Base-by-base conservation (phyloP, 805 yeast genomes). In the Candida wancherniae region DNA sequence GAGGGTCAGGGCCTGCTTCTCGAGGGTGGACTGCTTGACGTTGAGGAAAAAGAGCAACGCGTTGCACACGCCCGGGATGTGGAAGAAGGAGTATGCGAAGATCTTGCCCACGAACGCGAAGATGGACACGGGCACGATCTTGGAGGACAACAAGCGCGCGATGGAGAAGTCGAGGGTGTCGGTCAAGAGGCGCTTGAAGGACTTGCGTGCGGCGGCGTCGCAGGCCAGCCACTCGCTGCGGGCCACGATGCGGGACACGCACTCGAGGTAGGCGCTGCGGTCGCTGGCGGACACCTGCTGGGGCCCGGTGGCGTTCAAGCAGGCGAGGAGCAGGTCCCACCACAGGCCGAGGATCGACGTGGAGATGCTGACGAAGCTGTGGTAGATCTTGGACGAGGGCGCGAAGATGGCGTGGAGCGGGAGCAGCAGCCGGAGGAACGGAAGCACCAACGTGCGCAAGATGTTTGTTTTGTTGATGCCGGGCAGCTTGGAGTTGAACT, bases 21-120 rank as follows among this genome's bases (percentile, higher is more conserved):
- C 69, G 33, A 71, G 60, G 6, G 67, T 53, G 22, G 53, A 47
- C 39, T 73, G 71, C 48, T 75, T 75, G 26, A 77, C 71, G 44
- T 73, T 75, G 24, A 79, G 54, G 13, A 77, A 48, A 40, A 79
- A 79, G 26, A 77, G 48, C 22, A 79, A 50, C 1, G 80, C 79
- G 29, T 65, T 65, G 11, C 81, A 73, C 4, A 80, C 69, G 16
- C 70, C 64, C 0, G 78, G 76, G 3, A 79, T 55, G 38, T 66
- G 58, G 50, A 72, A 71, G 40, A 69, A 82, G 3, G 76, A 60
- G 47, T 76, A 74, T 1, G 87, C 87, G 50, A 82, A 70, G 3
- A 77, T 69, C 46, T 82, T 81, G 5, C 90, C 90, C 9, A 76
- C 61, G 43, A 81, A 80, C 3, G 86, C 85, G 14, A 75, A 64